Percentiles rank a stretch among this genome's conserved stretches.
Evolutionary conservation across 31 red algal species (phyloP).

Genomic region (Bonnemaisonia californica): DNA sequence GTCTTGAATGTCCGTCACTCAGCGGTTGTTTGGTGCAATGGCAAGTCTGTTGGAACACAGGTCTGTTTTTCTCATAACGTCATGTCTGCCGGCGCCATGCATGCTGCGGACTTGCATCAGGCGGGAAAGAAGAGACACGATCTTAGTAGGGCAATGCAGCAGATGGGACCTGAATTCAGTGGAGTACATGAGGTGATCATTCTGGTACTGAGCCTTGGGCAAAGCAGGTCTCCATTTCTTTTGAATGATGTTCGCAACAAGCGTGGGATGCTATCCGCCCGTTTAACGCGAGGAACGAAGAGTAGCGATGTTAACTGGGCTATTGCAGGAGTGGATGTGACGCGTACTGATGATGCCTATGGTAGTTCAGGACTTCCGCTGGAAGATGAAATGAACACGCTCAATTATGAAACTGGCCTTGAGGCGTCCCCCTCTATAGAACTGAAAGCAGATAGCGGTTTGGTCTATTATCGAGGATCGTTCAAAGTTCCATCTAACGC

Average conservation of each 20-base stretch:
- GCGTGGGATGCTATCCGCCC: constrained; percentile 77
- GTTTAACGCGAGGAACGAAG: constrained; percentile 50
- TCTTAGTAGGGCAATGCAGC: constrained; percentile 51
- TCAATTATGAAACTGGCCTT: constrained; percentile 19
- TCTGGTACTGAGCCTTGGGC: constrained; percentile 77
- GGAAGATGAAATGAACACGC: constrained; percentile 54
- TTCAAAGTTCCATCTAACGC: constrained; percentile 57
- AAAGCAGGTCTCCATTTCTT: constrained; percentile 77
- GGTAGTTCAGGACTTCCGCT: constrained; percentile 76
- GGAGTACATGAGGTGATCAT: constrained; percentile 77
- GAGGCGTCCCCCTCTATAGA: constrained; percentile 9
- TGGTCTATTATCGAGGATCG: constrained; percentile 49
- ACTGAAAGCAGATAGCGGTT: constrained; percentile 41
- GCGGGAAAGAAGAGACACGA: constrained; percentile 74
- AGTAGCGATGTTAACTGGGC: constrained; percentile 59
- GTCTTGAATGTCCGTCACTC: constrained; percentile 78
- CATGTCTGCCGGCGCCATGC: constrained; percentile 83
- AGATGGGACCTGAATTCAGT: constrained; percentile 29
- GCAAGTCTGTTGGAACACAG: constrained; percentile 68
- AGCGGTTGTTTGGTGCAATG: constrained; percentile 78
- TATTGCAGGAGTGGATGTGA: constrained; percentile 68
- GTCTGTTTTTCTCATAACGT: constrained; percentile 84
- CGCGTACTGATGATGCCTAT: constrained; percentile 73
- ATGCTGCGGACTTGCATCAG: constrained; percentile 69
- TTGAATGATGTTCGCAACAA: constrained; percentile 89